These are phyloP conservation scores for Cystofilobasidium macerans DNA, from an alignment of 768 basidiomycete species.

Conservation along the genomic window DNA sequence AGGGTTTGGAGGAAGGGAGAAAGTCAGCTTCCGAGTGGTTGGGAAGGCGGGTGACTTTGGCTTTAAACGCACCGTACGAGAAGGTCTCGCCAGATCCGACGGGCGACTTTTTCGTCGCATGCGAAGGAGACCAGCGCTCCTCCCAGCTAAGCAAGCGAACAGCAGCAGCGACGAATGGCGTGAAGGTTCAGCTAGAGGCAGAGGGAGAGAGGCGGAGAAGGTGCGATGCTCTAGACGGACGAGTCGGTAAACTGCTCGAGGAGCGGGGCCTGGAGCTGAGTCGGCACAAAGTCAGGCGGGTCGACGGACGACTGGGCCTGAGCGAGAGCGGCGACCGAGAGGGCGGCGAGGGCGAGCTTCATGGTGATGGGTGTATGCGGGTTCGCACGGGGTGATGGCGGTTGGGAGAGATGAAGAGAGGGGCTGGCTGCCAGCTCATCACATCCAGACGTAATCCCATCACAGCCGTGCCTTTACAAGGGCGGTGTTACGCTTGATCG, in stretches of 20 bases:
- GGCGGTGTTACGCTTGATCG: too few species aligned
- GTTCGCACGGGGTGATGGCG: neutral
- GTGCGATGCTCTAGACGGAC: neutral
- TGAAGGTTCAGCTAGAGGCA: too few species aligned
- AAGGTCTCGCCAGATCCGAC: slow-evolving; percentile 71
- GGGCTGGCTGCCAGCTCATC: too few species aligned
- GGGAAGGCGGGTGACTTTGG: neutral
- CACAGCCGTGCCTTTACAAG: too few species aligned
- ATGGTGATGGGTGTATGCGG: neutral
- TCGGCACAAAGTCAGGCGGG: neutral
- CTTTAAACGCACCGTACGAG: slow-evolving; percentile 17
- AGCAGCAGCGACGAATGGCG: neutral
- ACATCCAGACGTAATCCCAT: too few species aligned
- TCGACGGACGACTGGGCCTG: neutral
- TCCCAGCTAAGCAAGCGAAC: slow-evolving; percentile 49
- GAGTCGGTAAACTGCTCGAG: slow-evolving; percentile 87
- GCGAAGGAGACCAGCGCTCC: slow-evolving; percentile 83
- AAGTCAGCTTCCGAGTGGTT: too few species aligned
- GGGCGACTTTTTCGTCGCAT: slow-evolving; percentile 95
- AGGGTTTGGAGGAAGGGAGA: neutral
- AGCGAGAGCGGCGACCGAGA: neutral
- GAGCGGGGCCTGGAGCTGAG: slow-evolving; percentile 64
- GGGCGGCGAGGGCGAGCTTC: slow-evolving; percentile 2
- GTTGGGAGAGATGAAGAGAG: neutral
- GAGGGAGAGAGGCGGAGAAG: neutral